Conservation (phyloP, 1,139 yeast genomes). For the Pneumocystis jirovecii region DNA sequence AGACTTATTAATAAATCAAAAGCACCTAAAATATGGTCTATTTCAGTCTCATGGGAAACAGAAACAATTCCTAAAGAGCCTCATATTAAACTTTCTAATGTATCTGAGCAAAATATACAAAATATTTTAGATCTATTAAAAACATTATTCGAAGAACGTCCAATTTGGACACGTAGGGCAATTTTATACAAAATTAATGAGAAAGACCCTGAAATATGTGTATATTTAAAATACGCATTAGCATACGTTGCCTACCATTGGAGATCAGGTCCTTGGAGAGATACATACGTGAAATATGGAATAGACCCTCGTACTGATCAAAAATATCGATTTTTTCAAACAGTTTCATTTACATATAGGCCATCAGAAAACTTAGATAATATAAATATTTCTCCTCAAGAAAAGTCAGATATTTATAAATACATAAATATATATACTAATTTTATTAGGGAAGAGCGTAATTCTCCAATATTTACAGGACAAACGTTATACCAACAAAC, state of each 20-base stretch:
- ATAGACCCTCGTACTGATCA: constrained; percentile 52
- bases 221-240: constrained; percentile 51
- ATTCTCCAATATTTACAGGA: constrained; percentile 59
- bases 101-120: constrained; percentile 20
- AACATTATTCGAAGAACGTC: constrained; percentile 48
- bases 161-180: constrained; percentile 77
- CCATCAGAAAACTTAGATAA: constrained; percentile 23
- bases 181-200: constrained; percentile 41
- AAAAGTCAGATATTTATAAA: not conserved
- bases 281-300: constrained; percentile 68
- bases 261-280: constrained; percentile 91
- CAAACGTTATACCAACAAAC: constrained; percentile 43
- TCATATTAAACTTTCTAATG: constrained; percentile 28
- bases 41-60: constrained; percentile 8
- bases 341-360: constrained; percentile 38
- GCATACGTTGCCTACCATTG: constrained; percentile 72
- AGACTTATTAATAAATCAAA: constrained; percentile 1
- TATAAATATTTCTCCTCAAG: constrained; percentile 11
- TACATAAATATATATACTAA: not conserved
- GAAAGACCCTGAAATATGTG: constrained; percentile 29
- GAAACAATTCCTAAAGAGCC: constrained; percentile 30
- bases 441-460: constrained; percentile 20
- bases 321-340: constrained; percentile 54
- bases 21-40: constrained; percentile 4
- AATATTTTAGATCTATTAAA: constrained; percentile 39